These are phyloP conservation scores for Cokeromyces recurvatus DNA, from an alignment of 371 early-diverging fungal species.

Conservation along the genomic window DNA sequence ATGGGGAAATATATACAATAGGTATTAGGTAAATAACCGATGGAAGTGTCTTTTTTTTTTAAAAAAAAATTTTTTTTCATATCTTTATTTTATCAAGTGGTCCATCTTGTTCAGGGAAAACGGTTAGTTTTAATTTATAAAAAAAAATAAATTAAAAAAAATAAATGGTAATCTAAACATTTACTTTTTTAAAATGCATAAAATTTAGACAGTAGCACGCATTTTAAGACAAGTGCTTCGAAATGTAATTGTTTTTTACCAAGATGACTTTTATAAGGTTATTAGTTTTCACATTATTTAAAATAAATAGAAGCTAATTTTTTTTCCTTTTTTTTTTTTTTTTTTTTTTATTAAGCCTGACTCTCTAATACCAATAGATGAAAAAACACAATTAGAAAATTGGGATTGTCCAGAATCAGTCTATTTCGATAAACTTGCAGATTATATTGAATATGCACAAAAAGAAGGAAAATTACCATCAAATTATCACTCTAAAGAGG, in stretches of 20 bases:
- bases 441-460: conserved; percentile 33
- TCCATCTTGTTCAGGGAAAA: conserved; percentile 62
- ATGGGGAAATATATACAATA: no score
- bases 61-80: background rate
- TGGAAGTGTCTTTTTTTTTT: background rate
- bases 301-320: background rate
- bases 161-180: background rate
- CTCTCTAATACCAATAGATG: conserved; percentile 62
- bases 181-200: background rate
- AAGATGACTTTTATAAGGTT: conserved; percentile 83
- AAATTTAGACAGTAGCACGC: conserved; percentile 55
- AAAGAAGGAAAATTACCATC: conserved; percentile 36
- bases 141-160: background rate
- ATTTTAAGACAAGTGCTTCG: conserved; percentile 56
- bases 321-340: background rate
- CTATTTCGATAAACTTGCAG: conserved; percentile 51
- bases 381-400: conserved; percentile 58
- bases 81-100: no score
- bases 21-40: background rate
- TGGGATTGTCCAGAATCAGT: conserved; percentile 88
- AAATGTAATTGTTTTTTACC: conserved; percentile 64
- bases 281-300: background rate
- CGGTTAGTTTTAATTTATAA: conserved; percentile 22
- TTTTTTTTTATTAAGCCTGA: conserved; percentile 37
- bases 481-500: conserved; percentile 44